These are phyloP conservation scores for Colletotrichum graminicola DNA, from an alignment of 2,329 filamentous ascomycete genomes.

Conservation along the genomic window DNA sequence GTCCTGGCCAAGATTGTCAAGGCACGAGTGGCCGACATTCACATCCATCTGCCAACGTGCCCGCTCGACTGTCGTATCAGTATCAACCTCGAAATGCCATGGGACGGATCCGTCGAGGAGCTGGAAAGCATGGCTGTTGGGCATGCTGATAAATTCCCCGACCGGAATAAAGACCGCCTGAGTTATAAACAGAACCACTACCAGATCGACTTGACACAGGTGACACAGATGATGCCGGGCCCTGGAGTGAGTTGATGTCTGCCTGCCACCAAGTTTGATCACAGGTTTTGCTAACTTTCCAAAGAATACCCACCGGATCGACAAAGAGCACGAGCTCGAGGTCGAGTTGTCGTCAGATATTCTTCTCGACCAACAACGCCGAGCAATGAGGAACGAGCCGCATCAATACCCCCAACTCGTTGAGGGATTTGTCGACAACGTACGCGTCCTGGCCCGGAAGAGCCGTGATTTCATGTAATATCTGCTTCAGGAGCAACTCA, in stretches of 20 bases:
- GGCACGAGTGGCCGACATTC: conserved; percentile 86
- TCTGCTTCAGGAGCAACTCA: conserved; percentile 7
- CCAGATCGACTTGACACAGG: conserved; percentile 93
- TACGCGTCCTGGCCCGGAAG: conserved; percentile 68
- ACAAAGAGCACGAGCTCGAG: conserved; percentile 85
- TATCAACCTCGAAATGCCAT: conserved; percentile 94
- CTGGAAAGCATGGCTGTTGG: conserved; percentile 57
- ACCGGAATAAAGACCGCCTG: conserved; percentile 88
- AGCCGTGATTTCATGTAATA: conserved; percentile 50
- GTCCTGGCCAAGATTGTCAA: conserved; percentile 91
- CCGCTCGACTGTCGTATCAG: conserved; percentile 93
- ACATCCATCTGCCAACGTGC: conserved; percentile 82
- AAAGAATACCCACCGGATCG: conserved; percentile 56
- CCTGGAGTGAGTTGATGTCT: conserved; percentile 52
- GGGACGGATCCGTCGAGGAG: conserved; percentile 75
- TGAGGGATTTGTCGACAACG: conserved; percentile 81
- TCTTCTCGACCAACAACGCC: conserved; percentile 75
- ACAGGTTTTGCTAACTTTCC: conserved; percentile 36
- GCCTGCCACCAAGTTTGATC: neutral
- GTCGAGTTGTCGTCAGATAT: conserved; percentile 76
- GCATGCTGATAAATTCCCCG: conserved; percentile 59
- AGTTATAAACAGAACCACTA: conserved; percentile 91
- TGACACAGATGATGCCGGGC: conserved; percentile 65
- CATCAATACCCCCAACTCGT: conserved; percentile 77
- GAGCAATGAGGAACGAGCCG: conserved; percentile 62